phyloP scores from a whole-genome alignment of 2,329 filamentous ascomycete species.

The Fusarium irregulare region DNA sequence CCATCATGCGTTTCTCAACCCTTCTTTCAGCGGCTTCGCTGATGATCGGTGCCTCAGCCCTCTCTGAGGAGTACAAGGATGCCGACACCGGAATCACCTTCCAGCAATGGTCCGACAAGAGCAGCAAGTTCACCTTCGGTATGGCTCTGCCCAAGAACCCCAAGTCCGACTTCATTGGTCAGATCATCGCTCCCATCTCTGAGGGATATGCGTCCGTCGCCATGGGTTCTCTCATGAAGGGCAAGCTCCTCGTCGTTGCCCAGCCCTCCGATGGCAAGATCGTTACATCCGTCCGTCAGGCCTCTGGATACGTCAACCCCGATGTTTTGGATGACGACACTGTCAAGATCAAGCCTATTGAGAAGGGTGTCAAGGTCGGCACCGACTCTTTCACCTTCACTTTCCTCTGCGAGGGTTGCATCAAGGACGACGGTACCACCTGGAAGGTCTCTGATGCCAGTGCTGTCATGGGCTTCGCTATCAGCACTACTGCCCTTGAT shows the following conservation, averaged over 20 bases:
- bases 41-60: constrained; percentile 27
- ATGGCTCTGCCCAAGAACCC: constrained; percentile 64
- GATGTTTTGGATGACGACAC: constrained; percentile 70
- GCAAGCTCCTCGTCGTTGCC: constrained; percentile 67
- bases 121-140: constrained; percentile 64
- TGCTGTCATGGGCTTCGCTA: constrained; percentile 67
- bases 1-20: constrained; percentile 35
- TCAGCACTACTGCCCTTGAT: constrained; percentile 57
- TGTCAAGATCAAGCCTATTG: constrained; percentile 60
- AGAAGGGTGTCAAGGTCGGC: constrained; percentile 68
- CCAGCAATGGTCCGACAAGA: constrained; percentile 59
- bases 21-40: constrained; percentile 36
- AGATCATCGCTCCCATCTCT: constrained; percentile 62
- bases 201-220: constrained; percentile 65
- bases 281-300: constrained; percentile 68
- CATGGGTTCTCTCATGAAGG: constrained; percentile 67
- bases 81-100: constrained; percentile 64
- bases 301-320: constrained; percentile 69
- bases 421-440: constrained; percentile 59
- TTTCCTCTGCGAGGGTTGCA: constrained; percentile 72
- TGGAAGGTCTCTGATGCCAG: constrained; percentile 58
- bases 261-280: constrained; percentile 66
- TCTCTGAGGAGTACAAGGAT: constrained; percentile 53
- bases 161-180: constrained; percentile 68
- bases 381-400: constrained; percentile 69